phyloP scores from a whole-genome alignment of 2,329 filamentous ascomycete genomes.

The Penicillium corylophilum region DNA sequence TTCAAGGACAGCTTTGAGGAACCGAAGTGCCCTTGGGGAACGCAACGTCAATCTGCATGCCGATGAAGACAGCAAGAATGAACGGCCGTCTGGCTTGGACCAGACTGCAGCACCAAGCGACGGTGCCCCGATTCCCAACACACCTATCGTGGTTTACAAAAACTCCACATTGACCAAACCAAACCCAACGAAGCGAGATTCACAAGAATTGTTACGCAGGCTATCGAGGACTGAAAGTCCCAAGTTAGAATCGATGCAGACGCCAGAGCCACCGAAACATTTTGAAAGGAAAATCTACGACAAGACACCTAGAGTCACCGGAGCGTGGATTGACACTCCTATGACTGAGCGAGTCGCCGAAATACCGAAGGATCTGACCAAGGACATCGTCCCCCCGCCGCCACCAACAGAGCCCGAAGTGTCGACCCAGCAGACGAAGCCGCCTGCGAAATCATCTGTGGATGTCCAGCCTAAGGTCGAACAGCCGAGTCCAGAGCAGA shows the following conservation, averaged over 20 bases:
- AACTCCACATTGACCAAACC: conserved; percentile 31
- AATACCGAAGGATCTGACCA: conserved; percentile 25
- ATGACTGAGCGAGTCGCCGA: conserved; percentile 38
- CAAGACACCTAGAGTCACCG: conserved; percentile 47
- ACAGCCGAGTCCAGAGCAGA: not conserved
- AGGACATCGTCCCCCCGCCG: conserved; percentile 24
- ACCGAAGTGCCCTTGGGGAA: conserved; percentile 21
- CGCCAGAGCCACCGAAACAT: conserved; percentile 35
- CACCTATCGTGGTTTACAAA: conserved; percentile 40
- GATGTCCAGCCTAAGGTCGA: not conserved
- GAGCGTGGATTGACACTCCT: conserved; percentile 50
- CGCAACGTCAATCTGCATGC: conserved; percentile 21
- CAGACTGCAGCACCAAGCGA: conserved; percentile 15
- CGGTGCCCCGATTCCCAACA: conserved; percentile 38
- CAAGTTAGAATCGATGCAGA: conserved; percentile 30
- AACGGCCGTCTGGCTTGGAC: conserved; percentile 14
- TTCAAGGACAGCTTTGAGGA: conserved; percentile 10
- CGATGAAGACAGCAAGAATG: conserved; percentile 6
- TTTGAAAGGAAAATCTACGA: conserved; percentile 35
- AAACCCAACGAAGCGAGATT: conserved; percentile 35
- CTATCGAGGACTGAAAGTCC: conserved; percentile 42
- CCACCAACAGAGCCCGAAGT: conserved; percentile 8
- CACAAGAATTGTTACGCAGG: conserved; percentile 44
- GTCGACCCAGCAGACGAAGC: not conserved
- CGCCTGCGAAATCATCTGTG: conserved; percentile 4